Evolutionary conservation across 2,329 filamentous ascomycete genomes (phyloP).

Genomic region (Waltergamsia citrina): DNA sequence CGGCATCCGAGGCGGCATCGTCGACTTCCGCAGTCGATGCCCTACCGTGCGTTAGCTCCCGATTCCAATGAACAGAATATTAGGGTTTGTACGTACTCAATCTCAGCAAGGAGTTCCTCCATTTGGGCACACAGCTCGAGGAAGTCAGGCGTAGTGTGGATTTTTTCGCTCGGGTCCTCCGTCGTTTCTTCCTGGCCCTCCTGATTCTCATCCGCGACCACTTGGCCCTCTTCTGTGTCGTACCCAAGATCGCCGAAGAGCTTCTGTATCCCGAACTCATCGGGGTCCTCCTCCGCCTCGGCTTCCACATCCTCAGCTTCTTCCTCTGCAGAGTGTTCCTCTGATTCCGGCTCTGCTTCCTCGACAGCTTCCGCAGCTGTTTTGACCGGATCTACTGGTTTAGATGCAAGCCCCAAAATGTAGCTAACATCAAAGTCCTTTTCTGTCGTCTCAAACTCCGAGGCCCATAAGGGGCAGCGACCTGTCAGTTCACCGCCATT

Average conservation of each 20-base stretch:
- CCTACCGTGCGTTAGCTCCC: constrained; percentile 3
- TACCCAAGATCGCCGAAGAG: constrained; percentile 4
- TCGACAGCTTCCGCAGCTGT: too few relatives aligned
- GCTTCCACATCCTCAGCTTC: not conserved
- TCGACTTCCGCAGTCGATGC: constrained; percentile 8
- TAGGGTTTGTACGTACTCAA: constrained; percentile 9
- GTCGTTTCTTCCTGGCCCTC: not conserved
- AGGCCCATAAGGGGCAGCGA: constrained; percentile 2
- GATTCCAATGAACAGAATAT: not conserved
- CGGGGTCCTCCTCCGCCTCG: not conserved
- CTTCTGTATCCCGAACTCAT: not conserved
- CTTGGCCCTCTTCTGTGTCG: constrained; percentile 8
- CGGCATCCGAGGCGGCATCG: constrained; percentile 13
- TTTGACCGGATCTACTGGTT: not conserved
- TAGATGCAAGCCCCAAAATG: constrained; percentile 3
- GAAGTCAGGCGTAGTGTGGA: constrained; percentile 15
- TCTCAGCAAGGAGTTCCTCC: constrained; percentile 17
- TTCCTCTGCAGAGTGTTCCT: not conserved
- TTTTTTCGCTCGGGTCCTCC: constrained; percentile 5
- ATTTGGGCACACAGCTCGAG: constrained; percentile 14
- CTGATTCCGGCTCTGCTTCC: not conserved
- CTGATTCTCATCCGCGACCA: not conserved
- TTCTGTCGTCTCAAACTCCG: constrained; percentile 1
- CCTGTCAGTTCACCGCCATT: too few relatives aligned
- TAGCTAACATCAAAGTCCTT: constrained; percentile 4